phyloP scores from a whole-genome alignment of 495 filamentous ascomycete genomes.

The Xylaria sp. region DNA sequence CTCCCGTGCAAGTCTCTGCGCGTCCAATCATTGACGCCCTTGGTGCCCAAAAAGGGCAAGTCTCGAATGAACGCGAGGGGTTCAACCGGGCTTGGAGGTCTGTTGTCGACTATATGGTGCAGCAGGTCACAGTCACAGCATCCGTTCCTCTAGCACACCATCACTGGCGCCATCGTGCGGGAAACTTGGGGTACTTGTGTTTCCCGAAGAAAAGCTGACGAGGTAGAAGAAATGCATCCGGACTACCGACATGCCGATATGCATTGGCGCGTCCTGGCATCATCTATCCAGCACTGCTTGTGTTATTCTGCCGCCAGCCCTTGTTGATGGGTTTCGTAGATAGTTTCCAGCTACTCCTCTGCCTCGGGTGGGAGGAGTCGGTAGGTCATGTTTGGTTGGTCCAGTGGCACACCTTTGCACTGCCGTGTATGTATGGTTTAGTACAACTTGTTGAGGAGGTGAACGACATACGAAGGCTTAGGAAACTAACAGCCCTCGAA shows the following conservation, averaged over 20 bases:
- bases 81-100: background rate
- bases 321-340: background rate
- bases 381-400: too few relatives aligned
- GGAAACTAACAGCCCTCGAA: background rate
- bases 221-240: too few relatives aligned
- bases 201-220: too few relatives aligned
- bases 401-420: too few relatives aligned
- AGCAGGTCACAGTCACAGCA: background rate
- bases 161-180: background rate
- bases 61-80: slow-evolving; percentile 4
- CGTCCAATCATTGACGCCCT: slow-evolving; percentile 23
- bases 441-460: too few relatives aligned
- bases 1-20: background rate
- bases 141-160: background rate
- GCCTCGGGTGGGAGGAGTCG: background rate
- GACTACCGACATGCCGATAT: too few relatives aligned
- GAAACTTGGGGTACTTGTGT: too few relatives aligned
- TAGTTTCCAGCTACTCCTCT: background rate
- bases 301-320: background rate
- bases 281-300: too few relatives aligned
- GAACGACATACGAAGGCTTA: background rate
- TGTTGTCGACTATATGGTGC: background rate
- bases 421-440: too few relatives aligned
- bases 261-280: too few relatives aligned
- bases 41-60: slow-evolving; percentile 30